phyloP scores from a whole-genome alignment of 2,329 filamentous ascomycete species.

The Leptoxyphium fumago region DNA sequence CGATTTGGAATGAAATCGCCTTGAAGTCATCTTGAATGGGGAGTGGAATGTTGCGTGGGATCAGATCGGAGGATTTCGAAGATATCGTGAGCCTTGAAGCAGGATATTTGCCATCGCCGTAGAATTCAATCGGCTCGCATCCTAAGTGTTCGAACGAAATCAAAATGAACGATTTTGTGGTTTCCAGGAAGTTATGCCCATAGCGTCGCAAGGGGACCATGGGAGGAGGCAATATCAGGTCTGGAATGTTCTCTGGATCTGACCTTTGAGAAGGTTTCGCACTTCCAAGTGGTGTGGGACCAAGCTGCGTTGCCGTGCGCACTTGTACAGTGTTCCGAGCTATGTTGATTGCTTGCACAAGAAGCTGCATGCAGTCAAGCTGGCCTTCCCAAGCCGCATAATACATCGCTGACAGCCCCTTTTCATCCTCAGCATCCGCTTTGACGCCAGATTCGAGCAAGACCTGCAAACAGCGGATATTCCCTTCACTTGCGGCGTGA shows the following conservation, averaged over 20 bases:
- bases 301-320: conserved; percentile 9
- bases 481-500: conserved; percentile 90
- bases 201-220: conserved; percentile 92
- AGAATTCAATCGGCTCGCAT: conserved; percentile 74
- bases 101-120: conserved; percentile 92
- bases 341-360: conserved; percentile 40
- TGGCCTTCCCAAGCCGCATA: conserved; percentile 98
- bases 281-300: conserved; percentile 30
- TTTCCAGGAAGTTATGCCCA: conserved; percentile 96
- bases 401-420: conserved; percentile 86
- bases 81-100: conserved; percentile 91
- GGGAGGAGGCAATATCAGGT: conserved; percentile 80
- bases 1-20: conserved; percentile 87
- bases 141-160: conserved; percentile 70
- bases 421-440: conserved; percentile 73
- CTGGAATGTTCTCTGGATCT: conserved; percentile 78
- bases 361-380: conserved; percentile 79
- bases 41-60: conserved; percentile 87
- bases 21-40: conserved; percentile 94
- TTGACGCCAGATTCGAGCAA: conserved; percentile 68
- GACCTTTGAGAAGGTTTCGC: conserved; percentile 20
- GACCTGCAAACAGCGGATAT: conserved; percentile 71
- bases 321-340: neutral
- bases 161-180: conserved; percentile 79
- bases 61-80: conserved; percentile 87